phyloP scores from a whole-genome alignment of 306 rosid species.

The Vigna mungo region DNA sequence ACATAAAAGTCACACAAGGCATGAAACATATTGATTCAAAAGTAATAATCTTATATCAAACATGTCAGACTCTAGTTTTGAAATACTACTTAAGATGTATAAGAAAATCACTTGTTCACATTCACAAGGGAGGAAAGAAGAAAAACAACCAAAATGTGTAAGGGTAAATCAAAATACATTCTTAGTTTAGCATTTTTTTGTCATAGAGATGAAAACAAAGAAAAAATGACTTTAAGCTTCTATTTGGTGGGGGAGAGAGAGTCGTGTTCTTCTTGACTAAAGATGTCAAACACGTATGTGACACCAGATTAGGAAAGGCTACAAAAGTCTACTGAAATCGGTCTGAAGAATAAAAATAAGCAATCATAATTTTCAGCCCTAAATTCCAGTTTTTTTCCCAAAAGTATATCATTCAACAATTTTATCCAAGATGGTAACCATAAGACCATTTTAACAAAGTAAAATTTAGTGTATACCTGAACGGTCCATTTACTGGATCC shows the following conservation, averaged over 20 bases:
- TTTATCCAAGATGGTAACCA: constrained; percentile 5
- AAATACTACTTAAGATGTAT: not conserved
- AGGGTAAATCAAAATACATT: not conserved
- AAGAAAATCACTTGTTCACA: not conserved
- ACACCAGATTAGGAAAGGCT: not conserved
- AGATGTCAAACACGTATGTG: not conserved
- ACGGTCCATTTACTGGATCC: constrained; percentile 81
- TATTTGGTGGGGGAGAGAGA: constrained; percentile 36
- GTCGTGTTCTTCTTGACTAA: not conserved
- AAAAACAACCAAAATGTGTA: not conserved
- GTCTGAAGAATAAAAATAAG: constrained; percentile 36
- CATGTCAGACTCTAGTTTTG: not conserved
- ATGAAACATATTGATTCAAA: constrained; percentile 1
- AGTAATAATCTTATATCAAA: not conserved
- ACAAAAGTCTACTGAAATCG: constrained; percentile 2
- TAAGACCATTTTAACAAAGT: constrained; percentile 21
- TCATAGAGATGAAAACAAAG: not conserved
- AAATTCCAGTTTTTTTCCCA: not conserved
- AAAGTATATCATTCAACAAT: constrained; percentile 9
- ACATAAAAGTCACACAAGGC: constrained; percentile 40
- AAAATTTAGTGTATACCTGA: constrained; percentile 56
- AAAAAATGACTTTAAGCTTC: not conserved
- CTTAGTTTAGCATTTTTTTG: not conserved
- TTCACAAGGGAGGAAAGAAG: constrained; percentile 2
- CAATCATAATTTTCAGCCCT: constrained; percentile 62